Base-by-base conservation (phyloP, 2,329 filamentous ascomycete genomes). In the Penicillium janthinellum region DNA sequence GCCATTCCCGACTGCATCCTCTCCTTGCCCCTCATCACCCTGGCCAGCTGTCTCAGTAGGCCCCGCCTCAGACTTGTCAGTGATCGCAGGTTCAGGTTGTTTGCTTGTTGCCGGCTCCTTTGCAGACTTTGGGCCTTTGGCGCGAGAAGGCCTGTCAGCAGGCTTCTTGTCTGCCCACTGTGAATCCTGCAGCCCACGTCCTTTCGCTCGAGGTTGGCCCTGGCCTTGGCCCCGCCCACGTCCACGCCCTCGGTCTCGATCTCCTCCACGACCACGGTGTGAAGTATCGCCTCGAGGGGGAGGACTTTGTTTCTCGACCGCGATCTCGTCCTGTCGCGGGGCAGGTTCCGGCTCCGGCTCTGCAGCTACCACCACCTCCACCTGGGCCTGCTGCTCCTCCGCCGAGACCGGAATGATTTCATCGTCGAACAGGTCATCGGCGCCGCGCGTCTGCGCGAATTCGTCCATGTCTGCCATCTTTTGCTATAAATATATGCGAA, bases 381-480 rank as follows among this genome's bases (percentile, higher is more conserved):
- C 61, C 28, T 67, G 67, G 7, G 62, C 58, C 17, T 17, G 17
- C 44, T 72, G 70, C 41, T 73, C 68, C 17, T 76, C 69, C 50
- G 75, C 72, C 15, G 75, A 64, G 31, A 82, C 72, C 3, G 80
- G 80, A 31, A 81, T 75, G 54, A 82, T 81, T 63, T 82, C 80
- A 64, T 82, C 80, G 62, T 81, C 79, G 60, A 82, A 82, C 7
- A 82, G 70, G 66, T 82, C 79, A 60, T 82, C 80, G n/a, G 75
- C 77, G 25, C 77, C 79, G 22, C 80, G 76, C 2, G 80, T 82
- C 57, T 82, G 80, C 28, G 80, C 78, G 58, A 82, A 82, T 66
- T 81, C 77, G 57, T 82, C 80, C 71, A 81, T 77, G 34, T 67
- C 63, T 17, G 65, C 61, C 57, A 69, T 67, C 22, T 45, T 31